Percentiles rank a stretch among this genome's conserved stretches.
These are phyloP conservation scores for Huntiella savannae DNA, from an alignment of 2,329 filamentous ascomycete genomes.

Conservation along the genomic window DNA sequence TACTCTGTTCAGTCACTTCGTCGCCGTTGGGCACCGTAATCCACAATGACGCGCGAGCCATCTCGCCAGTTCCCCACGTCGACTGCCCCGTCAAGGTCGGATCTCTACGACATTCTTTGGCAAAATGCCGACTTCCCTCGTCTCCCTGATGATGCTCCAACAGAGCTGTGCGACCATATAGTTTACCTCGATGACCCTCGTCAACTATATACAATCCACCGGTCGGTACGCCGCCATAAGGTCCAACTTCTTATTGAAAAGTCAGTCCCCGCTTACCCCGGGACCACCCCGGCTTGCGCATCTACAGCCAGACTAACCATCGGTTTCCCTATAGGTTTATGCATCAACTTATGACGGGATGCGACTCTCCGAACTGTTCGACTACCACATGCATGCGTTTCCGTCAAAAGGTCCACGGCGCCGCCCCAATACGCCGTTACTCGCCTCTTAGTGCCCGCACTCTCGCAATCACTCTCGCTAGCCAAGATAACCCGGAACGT, in stretches of 20 bases:
- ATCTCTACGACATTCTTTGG: constrained; percentile 40
- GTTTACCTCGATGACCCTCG: constrained; percentile 42
- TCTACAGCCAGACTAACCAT: too few relatives aligned
- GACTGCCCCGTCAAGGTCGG: not conserved
- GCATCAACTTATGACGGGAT: constrained; percentile 65
- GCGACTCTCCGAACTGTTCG: constrained; percentile 46
- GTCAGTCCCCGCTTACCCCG: constrained; percentile 22
- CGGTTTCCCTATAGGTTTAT: constrained; percentile 39
- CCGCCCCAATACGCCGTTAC: constrained; percentile 55
- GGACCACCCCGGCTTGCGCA: constrained; percentile 12
- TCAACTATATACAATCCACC: constrained; percentile 40
- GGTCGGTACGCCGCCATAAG: constrained; percentile 39
- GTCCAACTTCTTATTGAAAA: constrained; percentile 50
- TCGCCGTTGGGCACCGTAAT: constrained; percentile 1
- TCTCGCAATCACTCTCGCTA: constrained; percentile 61
- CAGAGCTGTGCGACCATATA: constrained; percentile 34
- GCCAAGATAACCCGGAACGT: constrained; percentile 55
- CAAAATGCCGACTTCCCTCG: constrained; percentile 39
- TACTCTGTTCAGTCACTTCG: too few relatives aligned
- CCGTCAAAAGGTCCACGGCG: constrained; percentile 45
- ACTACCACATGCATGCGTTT: constrained; percentile 68
- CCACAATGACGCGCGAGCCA: constrained; percentile 9
- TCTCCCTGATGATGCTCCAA: constrained; percentile 40
- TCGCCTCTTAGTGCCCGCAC: constrained; percentile 67
- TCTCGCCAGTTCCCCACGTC: constrained; percentile 7